Base-by-base conservation (phyloP, 1,139 yeast genomes). In the Debaryomyces coudertii region DNA sequence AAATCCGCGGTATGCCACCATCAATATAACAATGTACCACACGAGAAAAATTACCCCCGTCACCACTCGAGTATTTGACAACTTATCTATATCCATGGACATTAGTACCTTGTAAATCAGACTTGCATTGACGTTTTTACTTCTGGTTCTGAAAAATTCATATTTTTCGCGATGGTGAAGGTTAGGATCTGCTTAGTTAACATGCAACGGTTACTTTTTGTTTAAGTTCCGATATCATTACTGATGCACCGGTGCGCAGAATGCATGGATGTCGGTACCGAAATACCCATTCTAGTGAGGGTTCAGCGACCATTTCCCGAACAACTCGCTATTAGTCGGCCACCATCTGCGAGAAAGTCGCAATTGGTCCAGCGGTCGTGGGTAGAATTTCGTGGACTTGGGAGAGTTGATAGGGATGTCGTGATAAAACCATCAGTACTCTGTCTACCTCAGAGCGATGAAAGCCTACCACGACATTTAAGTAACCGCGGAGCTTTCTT, bases 1-100 rank as follows among this genome's bases (percentile, higher is more conserved):
- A 51, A 79, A 76, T 9, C 87, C 87, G 36, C 60, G 57, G 47
- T 61, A 63, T 1, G 83, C 83, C 7, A 77, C 67, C 4, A 55
- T 42, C 4, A 78, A 42, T 9, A 82, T 77, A 14, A 72, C 73
- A 5, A 67, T 29, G 57, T 78, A 79, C 80, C 80, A 76, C 39
- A 69, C 46, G 4, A 76, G 57, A 38, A 61, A 56, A 37, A 66
- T 53, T 44, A 23, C 53, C 16, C 45, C 53, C 9, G 50, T 36
- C n/a, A 44, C 36, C 43, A 46, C 35, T 42, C 56, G 22, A 16
- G 22, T 12, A 6, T 14, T 38, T 8, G 41, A 38, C 15, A 38
- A 20, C 7, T 25, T 22, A 8, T 38, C 35, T 20, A 28, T 27
- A 25, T 38, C 41, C 12, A 15, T 27, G 16, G 33, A 28, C 41